Evolutionary conservation across 805 yeast species (phyloP).

Genomic region (Myxozyma geophila): DNA sequence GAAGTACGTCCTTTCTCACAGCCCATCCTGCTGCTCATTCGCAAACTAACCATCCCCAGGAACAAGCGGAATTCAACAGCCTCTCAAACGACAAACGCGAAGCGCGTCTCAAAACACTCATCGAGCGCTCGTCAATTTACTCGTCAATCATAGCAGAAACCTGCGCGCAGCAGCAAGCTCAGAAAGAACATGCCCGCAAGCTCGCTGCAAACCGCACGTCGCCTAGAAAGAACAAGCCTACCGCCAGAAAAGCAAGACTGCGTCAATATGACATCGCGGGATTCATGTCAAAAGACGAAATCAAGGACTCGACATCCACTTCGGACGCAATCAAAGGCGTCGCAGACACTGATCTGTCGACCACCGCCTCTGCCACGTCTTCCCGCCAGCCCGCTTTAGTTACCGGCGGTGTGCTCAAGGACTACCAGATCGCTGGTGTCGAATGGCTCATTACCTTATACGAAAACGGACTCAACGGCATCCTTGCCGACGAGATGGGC

Average conservation of each 20-base stretch:
- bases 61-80: slow-evolving; percentile 44
- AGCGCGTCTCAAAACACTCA: slow-evolving; percentile 68
- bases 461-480: slow-evolving; percentile 94
- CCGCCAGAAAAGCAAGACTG: neutral
- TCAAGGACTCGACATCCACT: neutral
- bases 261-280: neutral
- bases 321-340: neutral
- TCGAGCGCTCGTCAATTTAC: slow-evolving; percentile 86
- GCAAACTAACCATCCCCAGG: slow-evolving; percentile 9
- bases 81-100: slow-evolving; percentile 62
- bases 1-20: neutral
- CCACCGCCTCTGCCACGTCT: slow-evolving; percentile 1
- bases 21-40: neutral
- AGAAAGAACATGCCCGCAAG: slow-evolving; percentile 4
- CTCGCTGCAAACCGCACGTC: neutral
- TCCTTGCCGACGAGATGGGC: slow-evolving; percentile 97
- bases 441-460: slow-evolving; percentile 88
- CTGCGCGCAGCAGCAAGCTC: slow-evolving; percentile 45
- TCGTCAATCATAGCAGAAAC: slow-evolving; percentile 85
- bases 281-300: neutral
- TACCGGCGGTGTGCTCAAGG: slow-evolving; percentile 67
- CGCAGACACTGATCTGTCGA: neutral
- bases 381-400: slow-evolving; percentile 58
- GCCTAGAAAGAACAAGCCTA: neutral
- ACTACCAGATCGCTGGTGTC: slow-evolving; percentile 86